phyloP scores from a whole-genome alignment of 2,329 filamentous ascomycete genomes.

The Chaetomiaceae sp. region DNA sequence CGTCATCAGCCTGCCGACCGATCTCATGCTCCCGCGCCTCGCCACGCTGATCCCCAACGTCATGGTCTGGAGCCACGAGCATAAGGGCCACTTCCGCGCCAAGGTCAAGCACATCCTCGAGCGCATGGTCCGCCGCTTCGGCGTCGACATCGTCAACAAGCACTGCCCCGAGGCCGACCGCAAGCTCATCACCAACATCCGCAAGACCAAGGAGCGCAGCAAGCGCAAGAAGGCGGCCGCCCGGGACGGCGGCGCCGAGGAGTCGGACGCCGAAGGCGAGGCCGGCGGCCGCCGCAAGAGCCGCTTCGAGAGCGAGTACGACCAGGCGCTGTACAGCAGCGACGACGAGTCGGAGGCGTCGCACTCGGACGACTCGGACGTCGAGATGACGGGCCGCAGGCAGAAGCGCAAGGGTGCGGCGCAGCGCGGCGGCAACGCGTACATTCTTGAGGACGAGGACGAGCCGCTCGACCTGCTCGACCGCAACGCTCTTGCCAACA shows the following conservation, averaged over 20 bases:
- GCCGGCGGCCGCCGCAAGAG: constrained; percentile 47
- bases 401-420: constrained; percentile 42
- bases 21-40: constrained; percentile 74
- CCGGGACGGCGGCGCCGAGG: constrained; percentile 53
- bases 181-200: constrained; percentile 89
- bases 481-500: constrained; percentile 82
- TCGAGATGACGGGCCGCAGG: constrained; percentile 41
- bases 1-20: constrained; percentile 75
- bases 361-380: constrained; percentile 59
- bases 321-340: constrained; percentile 90
- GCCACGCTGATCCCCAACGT: constrained; percentile 78
- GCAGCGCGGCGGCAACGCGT: constrained; percentile 63
- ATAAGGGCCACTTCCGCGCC: constrained; percentile 93
- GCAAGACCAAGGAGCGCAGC: constrained; percentile 85
- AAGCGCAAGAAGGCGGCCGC: constrained; percentile 81
- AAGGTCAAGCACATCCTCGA: constrained; percentile 99
- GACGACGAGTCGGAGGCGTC: constrained; percentile 40
- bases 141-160: constrained; percentile 72
- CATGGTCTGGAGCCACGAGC: constrained; percentile 95
- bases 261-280: constrained; percentile 49
- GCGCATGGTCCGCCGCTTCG: constrained; percentile 87
- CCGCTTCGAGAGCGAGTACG: constrained; percentile 87
- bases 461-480: constrained; percentile 93
- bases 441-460: constrained; percentile 90
- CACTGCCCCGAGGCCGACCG: constrained; percentile 80